These are phyloP conservation scores for Boletus pseudopeckii DNA, from an alignment of 768 basidiomycete species.

Conservation along the genomic window DNA sequence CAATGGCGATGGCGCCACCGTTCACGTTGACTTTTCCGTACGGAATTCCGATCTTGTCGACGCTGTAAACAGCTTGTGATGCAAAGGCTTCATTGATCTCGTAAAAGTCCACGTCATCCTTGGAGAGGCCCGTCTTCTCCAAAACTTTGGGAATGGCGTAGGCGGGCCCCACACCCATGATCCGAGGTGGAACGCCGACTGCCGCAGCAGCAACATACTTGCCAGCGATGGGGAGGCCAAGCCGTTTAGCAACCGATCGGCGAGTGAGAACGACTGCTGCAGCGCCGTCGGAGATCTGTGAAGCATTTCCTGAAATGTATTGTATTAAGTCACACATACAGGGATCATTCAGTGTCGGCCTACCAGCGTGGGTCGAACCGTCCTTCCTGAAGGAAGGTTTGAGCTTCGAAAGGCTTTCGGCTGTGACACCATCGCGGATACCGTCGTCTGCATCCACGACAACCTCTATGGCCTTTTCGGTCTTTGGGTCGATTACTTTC, in stretches of 20 bases:
- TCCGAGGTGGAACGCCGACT: constrained; percentile 79
- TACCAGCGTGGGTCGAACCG: constrained; percentile 72
- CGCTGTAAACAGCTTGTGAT: constrained; percentile 70
- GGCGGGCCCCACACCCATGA: constrained; percentile 92
- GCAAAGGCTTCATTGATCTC: constrained; percentile 95
- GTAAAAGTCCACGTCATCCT: constrained; percentile 81
- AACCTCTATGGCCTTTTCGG: constrained; percentile 61
- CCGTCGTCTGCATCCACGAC: constrained; percentile 83
- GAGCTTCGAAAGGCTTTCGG: constrained; percentile 72
- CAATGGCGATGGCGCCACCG: constrained; percentile 88
- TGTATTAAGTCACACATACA: constrained; percentile 2
- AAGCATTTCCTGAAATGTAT: constrained; percentile 59
- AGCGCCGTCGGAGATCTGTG: constrained; percentile 90
- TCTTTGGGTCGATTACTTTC: constrained; percentile 68
- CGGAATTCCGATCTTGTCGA: constrained; percentile 67
- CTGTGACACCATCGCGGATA: constrained; percentile 80
- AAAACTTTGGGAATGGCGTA: constrained; percentile 80
- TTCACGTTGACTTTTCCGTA: constrained; percentile 80
- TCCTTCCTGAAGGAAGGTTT: constrained; percentile 82
- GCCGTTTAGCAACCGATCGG: constrained; percentile 73
- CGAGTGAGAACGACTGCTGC: constrained; percentile 84
- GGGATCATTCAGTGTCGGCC: constrained; percentile 8
- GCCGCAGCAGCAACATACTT: constrained; percentile 72
- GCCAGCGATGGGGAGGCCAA: constrained; percentile 83
- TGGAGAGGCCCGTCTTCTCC: constrained; percentile 57